Evolutionary conservation across 768 basidiomycete genomes (phyloP).

Genomic region (Dioszegia hungarica): DNA sequence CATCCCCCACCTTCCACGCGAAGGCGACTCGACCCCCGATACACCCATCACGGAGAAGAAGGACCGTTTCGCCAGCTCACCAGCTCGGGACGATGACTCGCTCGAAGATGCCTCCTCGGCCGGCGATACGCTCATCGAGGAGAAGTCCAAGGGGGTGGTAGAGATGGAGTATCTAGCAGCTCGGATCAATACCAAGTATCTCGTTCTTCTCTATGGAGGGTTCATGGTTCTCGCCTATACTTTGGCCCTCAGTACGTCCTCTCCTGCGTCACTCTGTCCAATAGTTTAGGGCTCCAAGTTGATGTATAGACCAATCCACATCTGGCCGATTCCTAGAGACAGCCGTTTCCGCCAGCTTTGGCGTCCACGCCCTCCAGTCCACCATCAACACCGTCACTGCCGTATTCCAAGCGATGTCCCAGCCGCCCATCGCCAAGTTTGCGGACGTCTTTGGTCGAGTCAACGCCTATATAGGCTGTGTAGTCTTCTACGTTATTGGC

Average conservation of each 20-base stretch:
- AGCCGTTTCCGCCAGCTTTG: conserved; percentile 38
- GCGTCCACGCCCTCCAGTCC: conserved; percentile 38
- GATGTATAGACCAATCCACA: conserved; percentile 35
- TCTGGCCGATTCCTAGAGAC: conserved; percentile 26
- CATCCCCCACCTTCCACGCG: background rate
- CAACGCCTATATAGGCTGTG: conserved; percentile 39
- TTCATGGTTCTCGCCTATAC: conserved; percentile 44
- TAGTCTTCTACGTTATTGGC: conserved; percentile 41
- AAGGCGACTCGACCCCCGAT: background rate
- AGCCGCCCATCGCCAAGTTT: conserved; percentile 47
- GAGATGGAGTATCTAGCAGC: conserved; percentile 41
- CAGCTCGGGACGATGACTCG: background rate
- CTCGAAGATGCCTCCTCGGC: conserved; percentile 1
- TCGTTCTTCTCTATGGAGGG: conserved; percentile 29
- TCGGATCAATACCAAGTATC: conserved; percentile 26
- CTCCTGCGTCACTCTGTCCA: too few species aligned
- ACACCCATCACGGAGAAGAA: background rate
- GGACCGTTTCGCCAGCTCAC: background rate
- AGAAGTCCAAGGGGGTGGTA: conserved; percentile 35
- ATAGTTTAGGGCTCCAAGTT: background rate
- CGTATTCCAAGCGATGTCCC: conserved; percentile 45
- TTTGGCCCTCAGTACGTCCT: conserved; percentile 36
- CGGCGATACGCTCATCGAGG: conserved; percentile 8
- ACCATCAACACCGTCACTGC: conserved; percentile 40
- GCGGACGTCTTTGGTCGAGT: conserved; percentile 43